phyloP scores from a whole-genome alignment of 768 basidiomycete species.

The Amanita phalloides region DNA sequence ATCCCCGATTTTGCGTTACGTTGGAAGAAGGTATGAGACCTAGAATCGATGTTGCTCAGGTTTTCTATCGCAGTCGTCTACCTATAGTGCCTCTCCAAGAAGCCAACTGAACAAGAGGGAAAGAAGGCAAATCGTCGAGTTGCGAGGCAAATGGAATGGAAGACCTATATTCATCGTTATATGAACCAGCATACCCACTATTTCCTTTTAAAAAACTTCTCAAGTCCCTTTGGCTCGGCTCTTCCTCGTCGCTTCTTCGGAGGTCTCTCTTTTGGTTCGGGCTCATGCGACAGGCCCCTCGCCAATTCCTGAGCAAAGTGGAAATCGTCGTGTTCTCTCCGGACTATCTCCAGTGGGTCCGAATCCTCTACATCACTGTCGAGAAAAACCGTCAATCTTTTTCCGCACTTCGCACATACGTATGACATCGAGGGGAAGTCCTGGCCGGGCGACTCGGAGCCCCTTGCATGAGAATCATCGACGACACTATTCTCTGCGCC shows the following conservation, averaged over 20 bases:
- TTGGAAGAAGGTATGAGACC: too few species aligned
- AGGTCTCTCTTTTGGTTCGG: constrained; percentile 3
- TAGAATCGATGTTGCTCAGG: neutral
- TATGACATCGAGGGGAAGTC: constrained; percentile 24
- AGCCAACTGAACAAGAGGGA: neutral
- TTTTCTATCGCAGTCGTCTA: neutral
- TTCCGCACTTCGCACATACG: constrained; percentile 48
- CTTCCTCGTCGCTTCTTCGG: constrained; percentile 19
- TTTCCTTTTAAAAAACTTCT: constrained; percentile 27
- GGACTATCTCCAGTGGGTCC: constrained; percentile 29
- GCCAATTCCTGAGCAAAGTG: constrained; percentile 80
- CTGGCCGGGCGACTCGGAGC: neutral
- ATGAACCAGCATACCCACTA: constrained; percentile 6
- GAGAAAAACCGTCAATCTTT: constrained; percentile 14
- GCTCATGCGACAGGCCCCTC: constrained; percentile 21
- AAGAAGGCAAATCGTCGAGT: too few species aligned
- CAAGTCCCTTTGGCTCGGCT: constrained; percentile 24
- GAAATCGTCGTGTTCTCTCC: constrained; percentile 78
- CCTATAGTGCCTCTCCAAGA: neutral
- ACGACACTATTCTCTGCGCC: constrained; percentile 5
- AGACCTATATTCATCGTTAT: neutral
- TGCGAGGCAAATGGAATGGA: neutral
- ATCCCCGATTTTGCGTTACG: neutral
- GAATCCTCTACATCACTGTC: constrained; percentile 12
- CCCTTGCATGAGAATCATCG: neutral